These are phyloP conservation scores for Saccharomycopsis phalli DNA, from an alignment of 1,139 yeast genomes.

Conservation along the genomic window DNA sequence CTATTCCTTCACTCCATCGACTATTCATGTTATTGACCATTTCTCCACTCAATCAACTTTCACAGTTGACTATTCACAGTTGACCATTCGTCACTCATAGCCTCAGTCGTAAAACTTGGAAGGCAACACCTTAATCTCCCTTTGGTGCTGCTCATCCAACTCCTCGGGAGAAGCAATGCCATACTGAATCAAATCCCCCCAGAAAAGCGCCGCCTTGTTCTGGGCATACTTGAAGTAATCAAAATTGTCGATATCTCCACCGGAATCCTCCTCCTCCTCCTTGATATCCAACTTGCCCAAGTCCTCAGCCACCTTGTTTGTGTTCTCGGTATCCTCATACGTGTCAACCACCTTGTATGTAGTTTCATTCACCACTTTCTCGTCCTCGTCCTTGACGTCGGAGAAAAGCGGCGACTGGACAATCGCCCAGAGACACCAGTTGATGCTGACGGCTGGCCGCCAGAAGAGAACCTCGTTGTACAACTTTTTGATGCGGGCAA, in stretches of 20 bases:
- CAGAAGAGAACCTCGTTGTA: constrained; percentile 63
- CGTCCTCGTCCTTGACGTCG: constrained; percentile 26
- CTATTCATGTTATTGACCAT: no score
- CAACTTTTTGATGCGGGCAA: constrained; percentile 39
- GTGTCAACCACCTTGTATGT: constrained; percentile 21
- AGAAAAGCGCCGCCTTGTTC: constrained; percentile 62
- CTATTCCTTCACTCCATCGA: no score
- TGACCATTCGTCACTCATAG: no score
- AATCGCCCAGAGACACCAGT: constrained; percentile 91
- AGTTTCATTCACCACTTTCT: constrained; percentile 27
- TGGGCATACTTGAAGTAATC: constrained; percentile 69
- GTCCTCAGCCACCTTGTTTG: constrained; percentile 20
- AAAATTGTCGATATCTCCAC: constrained; percentile 59
- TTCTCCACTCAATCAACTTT: no score
- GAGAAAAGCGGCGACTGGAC: constrained; percentile 52
- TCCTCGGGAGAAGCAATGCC: constrained; percentile 40
- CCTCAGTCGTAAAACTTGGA: constrained; percentile 5
- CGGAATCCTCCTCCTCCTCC: constrained; percentile 25
- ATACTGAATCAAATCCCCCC: constrained; percentile 66
- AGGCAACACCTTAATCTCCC: constrained; percentile 4
- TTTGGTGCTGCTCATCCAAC: not conserved
- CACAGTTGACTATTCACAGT: no score
- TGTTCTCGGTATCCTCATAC: constrained; percentile 26
- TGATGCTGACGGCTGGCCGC: constrained; percentile 72
- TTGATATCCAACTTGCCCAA: constrained; percentile 23